Evolutionary conservation across 768 basidiomycete genomes (phyloP).

Genomic region (Suillus sp.): DNA sequence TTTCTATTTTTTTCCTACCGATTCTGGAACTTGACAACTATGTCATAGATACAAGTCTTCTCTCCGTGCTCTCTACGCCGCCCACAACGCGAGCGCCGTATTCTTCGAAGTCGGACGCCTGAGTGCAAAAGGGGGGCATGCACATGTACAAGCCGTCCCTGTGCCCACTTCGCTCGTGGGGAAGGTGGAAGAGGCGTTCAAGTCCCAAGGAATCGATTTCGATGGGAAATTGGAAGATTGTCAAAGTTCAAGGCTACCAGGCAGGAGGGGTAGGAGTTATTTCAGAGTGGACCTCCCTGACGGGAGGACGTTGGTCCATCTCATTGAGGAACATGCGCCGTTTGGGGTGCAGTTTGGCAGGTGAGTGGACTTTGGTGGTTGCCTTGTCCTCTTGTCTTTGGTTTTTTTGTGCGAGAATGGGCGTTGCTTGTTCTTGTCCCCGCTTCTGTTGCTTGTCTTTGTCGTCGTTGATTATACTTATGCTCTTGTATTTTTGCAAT

Average conservation of each 20-base stretch:
- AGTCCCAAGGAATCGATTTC: conserved; percentile 68
- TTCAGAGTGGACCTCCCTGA: conserved; percentile 91
- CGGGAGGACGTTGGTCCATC: conserved; percentile 82
- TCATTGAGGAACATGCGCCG: conserved; percentile 73
- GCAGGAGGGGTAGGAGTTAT: conserved; percentile 52
- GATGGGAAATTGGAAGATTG: conserved; percentile 58
- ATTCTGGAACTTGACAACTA: conserved; percentile 7
- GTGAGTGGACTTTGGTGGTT: conserved; percentile 45
- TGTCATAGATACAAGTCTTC: conserved; percentile 72
- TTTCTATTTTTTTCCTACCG: conserved; percentile 7
- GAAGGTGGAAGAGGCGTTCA: conserved; percentile 72
- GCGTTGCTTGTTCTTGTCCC: not conserved
- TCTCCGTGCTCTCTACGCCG: conserved; percentile 69
- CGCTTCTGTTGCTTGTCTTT: not conserved
- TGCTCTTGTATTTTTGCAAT: not conserved
- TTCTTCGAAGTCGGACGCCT: conserved; percentile 88
- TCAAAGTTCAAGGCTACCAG: conserved; percentile 39
- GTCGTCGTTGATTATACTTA: not conserved
- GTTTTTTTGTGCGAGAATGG: not conserved
- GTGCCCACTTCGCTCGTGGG: conserved; percentile 64
- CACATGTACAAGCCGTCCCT: conserved; percentile 88
- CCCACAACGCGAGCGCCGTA: conserved; percentile 67
- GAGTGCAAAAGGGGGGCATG: conserved; percentile 87
- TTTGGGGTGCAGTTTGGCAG: conserved; percentile 95
- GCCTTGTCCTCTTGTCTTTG: not conserved